Conservation (phyloP, 805 yeast species). For the Candida maris region DNA sequence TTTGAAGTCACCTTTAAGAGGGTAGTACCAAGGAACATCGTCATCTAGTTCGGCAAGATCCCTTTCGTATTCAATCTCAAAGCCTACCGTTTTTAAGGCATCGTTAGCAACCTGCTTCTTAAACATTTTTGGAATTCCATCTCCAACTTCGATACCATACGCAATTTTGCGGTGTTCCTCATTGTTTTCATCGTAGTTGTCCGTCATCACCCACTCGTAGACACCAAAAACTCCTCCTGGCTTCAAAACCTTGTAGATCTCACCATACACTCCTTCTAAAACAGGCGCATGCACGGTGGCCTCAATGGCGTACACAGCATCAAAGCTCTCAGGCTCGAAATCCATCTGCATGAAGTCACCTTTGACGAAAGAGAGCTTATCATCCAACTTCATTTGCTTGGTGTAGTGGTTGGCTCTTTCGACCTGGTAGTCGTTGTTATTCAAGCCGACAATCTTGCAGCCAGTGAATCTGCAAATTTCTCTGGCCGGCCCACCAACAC, state of each 20-base stretch:
- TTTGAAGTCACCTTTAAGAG: constrained; percentile 91
- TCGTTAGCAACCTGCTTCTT: constrained; percentile 77
- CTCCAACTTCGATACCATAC: constrained; percentile 97
- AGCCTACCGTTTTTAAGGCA: constrained; percentile 85
- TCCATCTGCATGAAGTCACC: constrained; percentile 99
- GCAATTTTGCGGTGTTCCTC: constrained; percentile 90
- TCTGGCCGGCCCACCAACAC: constrained; percentile 99
- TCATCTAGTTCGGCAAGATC: constrained; percentile 84
- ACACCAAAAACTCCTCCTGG: constrained; percentile 99
- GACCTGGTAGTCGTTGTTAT: constrained; percentile 96
- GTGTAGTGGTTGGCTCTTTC: constrained; percentile 87
- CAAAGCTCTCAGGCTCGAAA: constrained; percentile 83
- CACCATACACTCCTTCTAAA: constrained; percentile 91
- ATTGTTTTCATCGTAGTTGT: constrained; percentile 79
- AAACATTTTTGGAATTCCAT: constrained; percentile 98
- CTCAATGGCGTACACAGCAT: constrained; percentile 97
- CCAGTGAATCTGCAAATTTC: constrained; percentile 91
- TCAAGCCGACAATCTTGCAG: constrained; percentile 81
- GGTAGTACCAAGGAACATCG: constrained; percentile 95
- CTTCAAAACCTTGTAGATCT: constrained; percentile 90
- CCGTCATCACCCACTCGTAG: constrained; percentile 99
- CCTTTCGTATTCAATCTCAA: constrained; percentile 66
- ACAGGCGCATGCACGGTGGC: constrained; percentile 98
- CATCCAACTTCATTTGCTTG: constrained; percentile 54
- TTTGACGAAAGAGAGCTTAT: constrained; percentile 81